A percentile compares a stretch with the other conserved stretches of the same genome.
Evolutionary conservation across 2,329 filamentous ascomycete species (phyloP).

Genomic region (Fusarium scirpi): DNA sequence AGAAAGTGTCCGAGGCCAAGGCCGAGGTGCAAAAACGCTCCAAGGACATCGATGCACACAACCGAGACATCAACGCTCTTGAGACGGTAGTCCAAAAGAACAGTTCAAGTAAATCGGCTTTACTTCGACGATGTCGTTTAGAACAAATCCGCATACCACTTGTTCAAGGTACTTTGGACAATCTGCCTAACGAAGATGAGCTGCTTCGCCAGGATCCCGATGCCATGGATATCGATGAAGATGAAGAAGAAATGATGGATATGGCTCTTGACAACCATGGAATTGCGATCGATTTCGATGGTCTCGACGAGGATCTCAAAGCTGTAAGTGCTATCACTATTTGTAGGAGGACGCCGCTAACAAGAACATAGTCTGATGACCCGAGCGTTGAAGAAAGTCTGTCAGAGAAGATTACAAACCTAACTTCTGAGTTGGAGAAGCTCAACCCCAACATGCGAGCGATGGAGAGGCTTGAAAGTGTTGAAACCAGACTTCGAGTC

Average conservation of each 20-base stretch:
- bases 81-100: constrained; percentile 90
- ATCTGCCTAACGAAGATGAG: constrained; percentile 87
- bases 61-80: constrained; percentile 81
- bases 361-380: constrained; percentile 69
- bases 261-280: constrained; percentile 87
- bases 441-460: constrained; percentile 97
- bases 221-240: constrained; percentile 89
- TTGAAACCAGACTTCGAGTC: constrained; percentile 82
- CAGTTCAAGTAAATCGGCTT: constrained; percentile 82
- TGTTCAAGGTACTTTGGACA: constrained; percentile 79
- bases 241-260: constrained; percentile 69
- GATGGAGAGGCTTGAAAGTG: constrained; percentile 88
- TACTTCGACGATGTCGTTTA: constrained; percentile 89
- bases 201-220: constrained; percentile 82
- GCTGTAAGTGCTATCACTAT: constrained; percentile 64
- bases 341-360: constrained; percentile 44
- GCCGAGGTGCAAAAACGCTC: constrained; percentile 84
- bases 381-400: constrained; percentile 79
- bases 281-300: constrained; percentile 87
- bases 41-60: constrained; percentile 80
- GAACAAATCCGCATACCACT: constrained; percentile 93
- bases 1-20: constrained; percentile 82
- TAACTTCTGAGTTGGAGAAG: constrained; percentile 87
- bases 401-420: constrained; percentile 78
- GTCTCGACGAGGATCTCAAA: constrained; percentile 84